These are phyloP conservation scores for Exophiala calicioides DNA, from an alignment of 2,329 filamentous ascomycete species.

Conservation along the genomic window DNA sequence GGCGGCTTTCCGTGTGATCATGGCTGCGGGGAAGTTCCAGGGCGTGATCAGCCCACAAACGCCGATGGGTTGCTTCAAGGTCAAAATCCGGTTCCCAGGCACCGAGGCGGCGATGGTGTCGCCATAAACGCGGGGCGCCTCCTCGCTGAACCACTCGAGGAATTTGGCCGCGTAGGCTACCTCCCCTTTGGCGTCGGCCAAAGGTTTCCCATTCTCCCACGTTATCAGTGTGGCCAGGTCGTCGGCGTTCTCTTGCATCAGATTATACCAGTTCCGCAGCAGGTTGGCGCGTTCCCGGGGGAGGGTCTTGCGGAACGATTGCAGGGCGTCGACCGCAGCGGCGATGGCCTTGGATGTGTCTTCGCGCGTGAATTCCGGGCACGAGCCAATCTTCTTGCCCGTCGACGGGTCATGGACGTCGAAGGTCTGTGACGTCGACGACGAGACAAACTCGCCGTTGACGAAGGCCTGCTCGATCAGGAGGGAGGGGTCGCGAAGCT, in stretches of 20 bases:
- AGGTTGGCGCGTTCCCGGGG: conserved; percentile 62
- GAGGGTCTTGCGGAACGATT: conserved; percentile 61
- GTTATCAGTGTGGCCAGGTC: conserved; percentile 67
- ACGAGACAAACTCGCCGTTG: conserved; percentile 88
- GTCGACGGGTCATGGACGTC: conserved; percentile 85
- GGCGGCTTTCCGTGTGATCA: conserved; percentile 54
- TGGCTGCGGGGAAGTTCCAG: conserved; percentile 63
- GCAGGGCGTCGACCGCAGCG: conserved; percentile 73
- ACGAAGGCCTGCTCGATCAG: conserved; percentile 84
- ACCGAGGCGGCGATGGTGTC: conserved; percentile 63
- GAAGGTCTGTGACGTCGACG: conserved; percentile 87
- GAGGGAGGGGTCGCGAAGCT: conserved; percentile 75
- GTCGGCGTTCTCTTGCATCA: conserved; percentile 66
- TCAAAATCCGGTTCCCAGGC: conserved; percentile 62
- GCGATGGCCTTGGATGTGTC: conserved; percentile 81
- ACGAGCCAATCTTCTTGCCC: conserved; percentile 75
- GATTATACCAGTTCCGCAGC: conserved; percentile 67
- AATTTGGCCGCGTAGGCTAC: conserved; percentile 61
- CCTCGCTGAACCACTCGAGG: conserved; percentile 65
- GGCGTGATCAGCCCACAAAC: conserved; percentile 69
- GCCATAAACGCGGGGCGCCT: conserved; percentile 60
- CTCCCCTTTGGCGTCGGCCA: conserved; percentile 62
- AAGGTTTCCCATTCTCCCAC: conserved; percentile 70
- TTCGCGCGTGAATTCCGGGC: conserved; percentile 74
- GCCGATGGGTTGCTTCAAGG: conserved; percentile 66